phyloP scores from a whole-genome alignment of 768 basidiomycete species.

The Sarcomyxa edulis region DNA sequence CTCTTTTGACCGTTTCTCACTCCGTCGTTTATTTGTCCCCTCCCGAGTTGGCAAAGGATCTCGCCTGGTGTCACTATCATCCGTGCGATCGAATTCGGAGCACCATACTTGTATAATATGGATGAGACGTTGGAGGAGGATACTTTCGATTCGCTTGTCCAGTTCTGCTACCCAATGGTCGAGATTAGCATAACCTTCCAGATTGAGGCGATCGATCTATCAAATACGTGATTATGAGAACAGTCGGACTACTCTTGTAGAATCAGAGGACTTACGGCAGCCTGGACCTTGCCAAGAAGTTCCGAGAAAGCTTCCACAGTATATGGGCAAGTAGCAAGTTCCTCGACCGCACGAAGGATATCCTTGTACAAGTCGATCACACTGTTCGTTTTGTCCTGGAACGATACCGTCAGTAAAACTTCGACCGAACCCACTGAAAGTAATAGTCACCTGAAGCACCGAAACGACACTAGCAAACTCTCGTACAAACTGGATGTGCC shows the following conservation, averaged over 20 bases:
- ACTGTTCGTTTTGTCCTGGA: slow-evolving; percentile 88
- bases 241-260: neutral
- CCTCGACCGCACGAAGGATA: slow-evolving; percentile 79
- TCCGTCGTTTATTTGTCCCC: slow-evolving; percentile 57
- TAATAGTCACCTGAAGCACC: slow-evolving; percentile 63
- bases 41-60: slow-evolving; percentile 49
- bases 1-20: slow-evolving; percentile 68
- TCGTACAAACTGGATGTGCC: slow-evolving; percentile 90
- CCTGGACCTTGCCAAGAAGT: slow-evolving; percentile 74
- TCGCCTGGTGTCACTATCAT: slow-evolving; percentile 60
- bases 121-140: slow-evolving; percentile 68
- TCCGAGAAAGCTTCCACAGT: slow-evolving; percentile 78
- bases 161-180: slow-evolving; percentile 89
- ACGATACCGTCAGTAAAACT: slow-evolving; percentile 1
- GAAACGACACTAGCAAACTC: slow-evolving; percentile 95
- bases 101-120: slow-evolving; percentile 87
- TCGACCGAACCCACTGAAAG: neutral
- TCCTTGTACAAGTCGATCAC: slow-evolving; percentile 90
- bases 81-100: slow-evolving; percentile 72
- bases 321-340: slow-evolving; percentile 84
- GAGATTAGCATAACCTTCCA: slow-evolving; percentile 93
- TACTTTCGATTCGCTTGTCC: slow-evolving; percentile 76
- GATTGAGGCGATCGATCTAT: slow-evolving; percentile 88
- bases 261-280: slow-evolving; percentile 52
- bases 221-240: neutral